Evolutionary conservation across 306 rosid species (phyloP), one percentile per base, ranked within the genome.

Genomic region (Vigna radiata): DNA sequence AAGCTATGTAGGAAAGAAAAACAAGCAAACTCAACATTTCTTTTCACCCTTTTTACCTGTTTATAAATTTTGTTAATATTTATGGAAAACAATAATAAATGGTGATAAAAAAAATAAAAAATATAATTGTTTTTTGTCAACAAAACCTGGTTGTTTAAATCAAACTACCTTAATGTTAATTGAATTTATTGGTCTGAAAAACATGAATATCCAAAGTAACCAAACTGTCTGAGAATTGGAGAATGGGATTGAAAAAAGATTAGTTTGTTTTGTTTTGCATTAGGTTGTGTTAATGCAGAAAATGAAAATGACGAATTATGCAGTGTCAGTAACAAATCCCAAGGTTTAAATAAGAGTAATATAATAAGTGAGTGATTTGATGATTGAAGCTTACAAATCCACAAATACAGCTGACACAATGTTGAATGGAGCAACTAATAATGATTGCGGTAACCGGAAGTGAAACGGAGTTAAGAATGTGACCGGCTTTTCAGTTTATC

Each of bases 401-500:
- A 12, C 16, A 46, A 18, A 1, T 13, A 14, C 25, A 36, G 71
- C 62, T 75, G 71, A 46, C 79, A 44, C 16, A 44, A 56, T 5
- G 16, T 41, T 72, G 10, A 39, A 41, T 39, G 41, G 7, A 2
- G 46, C 11, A 18, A 58, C 31, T 44, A 73, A 39, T 8, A n/a
- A 39, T 25, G 13, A 68, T 75, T 68, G 61, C 70, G 25, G 41
- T 41, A 54, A 77, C 33, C 13, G 58, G 2, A 66, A 67, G 13
- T 5, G 9, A 3, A 55, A 52, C 11, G 21, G 67, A 41, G 46
- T 60, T 33, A 33, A n/a, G 44, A 16, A 33, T 63, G 79, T 25
- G 78, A 64, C n/a, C 76, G 74, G 84, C 82, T 79, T 84, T 85
- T 77, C 37, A 25, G 13, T 60, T 73, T 58, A 85, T 85, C 46